Conservation (phyloP, 2,329 filamentous ascomycete species). For the Zasmidium cellare region DNA sequence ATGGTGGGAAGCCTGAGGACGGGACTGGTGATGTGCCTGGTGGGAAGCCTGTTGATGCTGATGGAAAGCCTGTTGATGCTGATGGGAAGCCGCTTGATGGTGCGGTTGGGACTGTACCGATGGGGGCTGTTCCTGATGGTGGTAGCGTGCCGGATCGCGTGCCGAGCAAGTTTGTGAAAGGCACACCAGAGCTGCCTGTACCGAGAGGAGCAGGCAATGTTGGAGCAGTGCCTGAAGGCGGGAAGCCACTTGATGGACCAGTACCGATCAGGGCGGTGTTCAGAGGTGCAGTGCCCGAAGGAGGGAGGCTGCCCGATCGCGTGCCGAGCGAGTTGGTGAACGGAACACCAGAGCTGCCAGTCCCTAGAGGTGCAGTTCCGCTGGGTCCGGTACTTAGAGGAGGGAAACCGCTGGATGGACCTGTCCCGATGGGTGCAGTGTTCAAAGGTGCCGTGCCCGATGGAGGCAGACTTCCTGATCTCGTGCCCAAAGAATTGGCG, state of each 20-base stretch:
- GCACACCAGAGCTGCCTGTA: not conserved
- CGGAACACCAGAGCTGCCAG: not conserved
- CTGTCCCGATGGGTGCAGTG: not conserved
- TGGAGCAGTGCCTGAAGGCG: not conserved
- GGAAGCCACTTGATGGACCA: not conserved
- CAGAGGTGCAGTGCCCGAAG: conserved; percentile 3
- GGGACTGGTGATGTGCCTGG: conserved; percentile 1
- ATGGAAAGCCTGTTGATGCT: not conserved
- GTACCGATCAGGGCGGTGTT: too few species aligned
- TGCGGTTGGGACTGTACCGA: not conserved
- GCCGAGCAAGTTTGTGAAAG: conserved; percentile 8
- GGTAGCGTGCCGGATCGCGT: conserved; percentile 11
- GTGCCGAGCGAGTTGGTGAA: not conserved
- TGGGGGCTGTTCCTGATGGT: conserved; percentile 5
- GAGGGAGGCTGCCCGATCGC: conserved; percentile 10
- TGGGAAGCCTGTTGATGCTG: not conserved
- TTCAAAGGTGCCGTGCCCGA: not conserved
- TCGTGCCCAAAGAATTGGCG: not conserved
- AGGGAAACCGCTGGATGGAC: not conserved
- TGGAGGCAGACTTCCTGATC: not conserved
- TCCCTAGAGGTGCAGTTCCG: not conserved
- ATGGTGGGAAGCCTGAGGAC: conserved; percentile 11
- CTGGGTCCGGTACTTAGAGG: not conserved
- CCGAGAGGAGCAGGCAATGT: not conserved
- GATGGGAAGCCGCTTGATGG: not conserved